A percentile compares a stretch with the other conserved stretches of the same genome.
Evolutionary conservation across 2,329 filamentous ascomycete species (phyloP).

Genomic region (Alternaria infectoria): DNA sequence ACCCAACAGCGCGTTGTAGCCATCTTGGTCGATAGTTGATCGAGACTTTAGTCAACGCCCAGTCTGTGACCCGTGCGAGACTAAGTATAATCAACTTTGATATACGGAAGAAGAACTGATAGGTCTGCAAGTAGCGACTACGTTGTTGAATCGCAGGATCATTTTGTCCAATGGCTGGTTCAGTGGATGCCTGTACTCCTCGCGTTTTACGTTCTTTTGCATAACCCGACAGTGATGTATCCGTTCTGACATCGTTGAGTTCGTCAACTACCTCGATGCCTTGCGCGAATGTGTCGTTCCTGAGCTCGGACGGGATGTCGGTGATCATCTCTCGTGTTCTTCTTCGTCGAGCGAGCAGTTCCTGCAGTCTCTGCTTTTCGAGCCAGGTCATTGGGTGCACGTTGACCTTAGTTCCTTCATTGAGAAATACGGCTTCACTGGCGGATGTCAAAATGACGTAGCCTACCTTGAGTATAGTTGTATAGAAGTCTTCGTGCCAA

Average conservation of each 20-base stretch:
- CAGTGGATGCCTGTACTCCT: conserved; percentile 30
- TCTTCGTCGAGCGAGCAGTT: conserved; percentile 66
- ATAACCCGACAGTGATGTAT: conserved; percentile 58
- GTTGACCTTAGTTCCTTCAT: conserved; percentile 80
- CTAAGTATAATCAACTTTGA: conserved; percentile 68
- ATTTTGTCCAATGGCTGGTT: conserved; percentile 44
- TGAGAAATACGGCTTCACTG: conserved; percentile 93
- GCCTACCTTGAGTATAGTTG: conserved; percentile 81
- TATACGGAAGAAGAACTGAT: conserved; percentile 79
- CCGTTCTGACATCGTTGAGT: conserved; percentile 44
- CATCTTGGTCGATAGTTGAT: conserved; percentile 69
- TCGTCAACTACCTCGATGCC: conserved; percentile 42
- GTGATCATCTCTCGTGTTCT: conserved; percentile 46
- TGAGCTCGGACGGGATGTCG: conserved; percentile 52
- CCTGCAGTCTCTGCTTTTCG: conserved; percentile 81
- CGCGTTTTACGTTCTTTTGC: conserved; percentile 71
- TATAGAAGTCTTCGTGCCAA: conserved; percentile 94
- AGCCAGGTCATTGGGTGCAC: conserved; percentile 85
- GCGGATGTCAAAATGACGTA: conserved; percentile 91
- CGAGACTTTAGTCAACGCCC: conserved; percentile 64
- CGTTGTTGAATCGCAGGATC: conserved; percentile 78
- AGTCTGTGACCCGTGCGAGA: conserved; percentile 61
- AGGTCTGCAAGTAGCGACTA: conserved; percentile 76
- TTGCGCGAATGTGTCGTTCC: conserved; percentile 49
- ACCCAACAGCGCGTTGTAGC: conserved; percentile 61